Percentiles rank a stretch among this genome's conserved stretches.
Conservation (phyloP, 129 eudicot species). For the carrot (Daucus carota) region DH1_v3.0 NC_030382.2:52447001-52447500, state of each 20-base stretch:
- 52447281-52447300: background rate
- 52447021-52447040: conserved; percentile 89
- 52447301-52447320: background rate
- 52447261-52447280: background rate
- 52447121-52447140: conserved; percentile 70
- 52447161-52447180: background rate
- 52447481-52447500: conserved; percentile 90
- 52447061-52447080: conserved; percentile 93
- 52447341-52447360: background rate
- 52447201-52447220: background rate
- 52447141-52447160: too few relatives aligned
- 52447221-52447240: background rate
- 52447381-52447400: conserved; percentile 88
- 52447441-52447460: conserved; percentile 89
- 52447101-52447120: conserved; percentile 82
- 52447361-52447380: conserved; percentile 59
- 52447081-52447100: conserved; percentile 89
- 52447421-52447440: conserved; percentile 98
- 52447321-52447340: background rate
- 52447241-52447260: background rate
- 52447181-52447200: background rate
- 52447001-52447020: conserved; percentile 89
- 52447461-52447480: conserved; percentile 78
- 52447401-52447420: conserved; percentile 63
- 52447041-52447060: conserved; percentile 80